Percentiles rank a stretch among this genome's conserved stretches.
These are phyloP conservation scores for Lasiosphaeria miniovina DNA, from an alignment of 495 filamentous ascomycete species.

Conservation along the genomic window DNA sequence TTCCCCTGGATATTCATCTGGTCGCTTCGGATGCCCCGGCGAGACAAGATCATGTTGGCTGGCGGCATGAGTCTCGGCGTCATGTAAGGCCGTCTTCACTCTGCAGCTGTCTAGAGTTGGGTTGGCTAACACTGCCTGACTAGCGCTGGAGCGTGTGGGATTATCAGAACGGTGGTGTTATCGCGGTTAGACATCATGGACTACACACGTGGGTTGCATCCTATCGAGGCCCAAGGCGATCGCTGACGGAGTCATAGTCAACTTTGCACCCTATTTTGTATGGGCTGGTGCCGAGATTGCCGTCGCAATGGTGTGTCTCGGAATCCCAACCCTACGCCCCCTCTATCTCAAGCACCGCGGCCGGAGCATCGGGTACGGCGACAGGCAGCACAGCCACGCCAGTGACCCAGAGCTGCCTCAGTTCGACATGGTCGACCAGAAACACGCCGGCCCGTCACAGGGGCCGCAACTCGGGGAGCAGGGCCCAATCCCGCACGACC, in stretches of 20 bases:
- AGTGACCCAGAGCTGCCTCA: conserved; percentile 27
- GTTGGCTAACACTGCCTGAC: neutral
- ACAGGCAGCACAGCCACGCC: conserved; percentile 13
- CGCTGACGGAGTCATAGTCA: conserved; percentile 23
- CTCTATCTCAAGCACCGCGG: conserved; percentile 33
- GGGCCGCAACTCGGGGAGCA: neutral
- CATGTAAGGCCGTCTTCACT: conserved; percentile 28
- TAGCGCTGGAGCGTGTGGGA: conserved; percentile 40
- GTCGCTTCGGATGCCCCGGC: conserved; percentile 37
- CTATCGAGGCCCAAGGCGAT: neutral
- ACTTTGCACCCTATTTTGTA: conserved; percentile 39
- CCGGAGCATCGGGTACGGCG: conserved; percentile 20
- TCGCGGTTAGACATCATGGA: conserved; percentile 34
- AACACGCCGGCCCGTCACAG: conserved; percentile 3
- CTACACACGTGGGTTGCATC: conserved; percentile 32
- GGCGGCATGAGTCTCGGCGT: conserved; percentile 44
- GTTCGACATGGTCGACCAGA: conserved; percentile 29
- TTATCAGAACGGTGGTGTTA: conserved; percentile 37
- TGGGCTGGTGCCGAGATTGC: conserved; percentile 42
- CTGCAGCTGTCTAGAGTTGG: neutral
- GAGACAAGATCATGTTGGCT: conserved; percentile 41
- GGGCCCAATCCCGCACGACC: neutral
- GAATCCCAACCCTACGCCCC: conserved; percentile 37
- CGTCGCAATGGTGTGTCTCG: conserved; percentile 40
- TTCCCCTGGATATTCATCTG: conserved; percentile 46